Percentiles rank a stretch among this genome's conserved stretches.
Conservation (phyloP, 371 early-diverging fungal genomes). For the Lichtheimia ramosa region DNA sequence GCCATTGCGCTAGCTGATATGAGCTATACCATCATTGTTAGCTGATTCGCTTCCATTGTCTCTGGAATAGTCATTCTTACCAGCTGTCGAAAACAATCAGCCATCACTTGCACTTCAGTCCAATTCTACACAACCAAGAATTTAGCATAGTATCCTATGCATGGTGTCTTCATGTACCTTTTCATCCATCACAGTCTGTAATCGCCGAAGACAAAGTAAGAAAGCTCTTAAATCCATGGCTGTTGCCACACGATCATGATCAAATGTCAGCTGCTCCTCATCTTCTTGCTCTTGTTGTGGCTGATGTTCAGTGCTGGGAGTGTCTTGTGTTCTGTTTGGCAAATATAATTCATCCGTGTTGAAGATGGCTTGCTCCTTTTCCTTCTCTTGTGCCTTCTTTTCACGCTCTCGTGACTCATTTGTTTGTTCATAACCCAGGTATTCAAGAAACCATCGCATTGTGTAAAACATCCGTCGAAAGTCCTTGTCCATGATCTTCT, state of each 20-base stretch:
- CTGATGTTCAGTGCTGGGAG: not conserved
- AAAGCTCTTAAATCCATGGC: constrained; percentile 55
- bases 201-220: constrained; percentile 47
- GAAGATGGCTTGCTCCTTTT: not conserved
- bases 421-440: constrained; percentile 21
- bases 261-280: constrained; percentile 24
- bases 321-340: not conserved
- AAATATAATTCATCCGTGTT: not conserved
- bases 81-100: constrained; percentile 67
- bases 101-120: constrained; percentile 49
- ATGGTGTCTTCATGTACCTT: constrained; percentile 23
- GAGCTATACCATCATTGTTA: constrained; percentile 30
- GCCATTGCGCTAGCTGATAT: constrained; percentile 54
- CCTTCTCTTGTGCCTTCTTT: not conserved
- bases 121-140: not conserved
- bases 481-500: constrained; percentile 55
- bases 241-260: constrained; percentile 58
- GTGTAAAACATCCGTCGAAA: constrained; percentile 35
- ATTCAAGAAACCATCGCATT: constrained; percentile 42
- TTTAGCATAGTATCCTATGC: not conserved
- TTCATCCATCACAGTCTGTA: constrained; percentile 51
- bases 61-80: constrained; percentile 20
- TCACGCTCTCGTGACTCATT: constrained; percentile 12
- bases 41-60: too few relatives aligned
- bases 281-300: not conserved